Evolutionary conservation across 192 early-diverging fungal species (phyloP), one percentile per base, ranked within the genome.

Genomic region (Kappamyces sp.): DNA sequence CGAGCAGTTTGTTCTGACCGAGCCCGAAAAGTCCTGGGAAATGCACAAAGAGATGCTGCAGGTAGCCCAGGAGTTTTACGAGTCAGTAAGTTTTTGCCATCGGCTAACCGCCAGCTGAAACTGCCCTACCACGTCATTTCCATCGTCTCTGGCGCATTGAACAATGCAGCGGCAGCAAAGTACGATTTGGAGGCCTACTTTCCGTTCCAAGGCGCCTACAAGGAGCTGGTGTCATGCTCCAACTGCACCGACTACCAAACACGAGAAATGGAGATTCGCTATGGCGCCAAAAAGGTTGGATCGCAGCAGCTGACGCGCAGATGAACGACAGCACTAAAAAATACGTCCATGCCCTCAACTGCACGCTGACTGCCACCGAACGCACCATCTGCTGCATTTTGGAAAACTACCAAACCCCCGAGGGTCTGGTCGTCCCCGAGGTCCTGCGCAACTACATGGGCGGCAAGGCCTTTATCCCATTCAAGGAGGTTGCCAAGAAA

Each of bases 201-300:
- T 88, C 96, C 96, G 50, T 91, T 86, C 85, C 96, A 97, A 71
- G 87, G 86, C 60, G 90, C 90, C 62, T 99, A 91, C 78, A 95
- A 95, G 80, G 96, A 99, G 75, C 84, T 99, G 33, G 96, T 99
- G 47, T 93, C 90, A 41, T 96, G 93, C 86, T 91, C 88, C 46
- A 99, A 99, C 89, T 99, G 96, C 76, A 97, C 94, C 29, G 96
- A 98, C 77, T 99, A 92, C 78, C 96, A 99, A 78, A 89, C 85
- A 15, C 84, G 96, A 53, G 78, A 81, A 41, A 78, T 99, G 3
- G 94, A 98, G 65, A 97, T 99, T 74, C 87, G 93, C 51, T 89
- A 88, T 55, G 96, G 96, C 51, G 84, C 89, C 51, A 99, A 99
- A 81, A 97, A 97, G 74, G 74, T 76, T 40, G 5, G 32, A 33